phyloP scores from a whole-genome alignment of 2,329 filamentous ascomycete species.

The Hypomyces rosellus region DNA sequence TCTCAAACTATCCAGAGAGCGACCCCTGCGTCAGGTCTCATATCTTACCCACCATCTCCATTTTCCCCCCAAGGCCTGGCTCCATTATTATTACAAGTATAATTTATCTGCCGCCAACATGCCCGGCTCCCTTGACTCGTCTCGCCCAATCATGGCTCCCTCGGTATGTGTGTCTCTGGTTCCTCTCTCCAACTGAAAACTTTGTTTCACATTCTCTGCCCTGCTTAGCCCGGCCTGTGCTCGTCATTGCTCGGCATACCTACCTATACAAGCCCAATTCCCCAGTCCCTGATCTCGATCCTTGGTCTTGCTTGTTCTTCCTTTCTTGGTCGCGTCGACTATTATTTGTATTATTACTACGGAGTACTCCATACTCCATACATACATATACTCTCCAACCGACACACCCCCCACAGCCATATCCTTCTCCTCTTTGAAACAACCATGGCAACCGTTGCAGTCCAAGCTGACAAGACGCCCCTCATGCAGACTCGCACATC shows the following conservation, averaged over 20 bases:
- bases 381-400: background rate
- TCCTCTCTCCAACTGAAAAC: background rate
- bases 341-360: constrained; percentile 1
- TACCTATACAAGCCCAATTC: background rate
- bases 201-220: constrained; percentile 11
- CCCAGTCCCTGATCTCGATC: background rate
- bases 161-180: constrained; percentile 43
- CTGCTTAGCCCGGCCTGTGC: constrained; percentile 1
- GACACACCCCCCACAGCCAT: background rate
- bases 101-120: constrained; percentile 27
- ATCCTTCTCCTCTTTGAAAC: background rate
- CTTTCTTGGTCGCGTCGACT: background rate
- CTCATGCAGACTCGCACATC: constrained; percentile 44
- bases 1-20: too few species aligned
- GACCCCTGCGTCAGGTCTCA: too few species aligned
- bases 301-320: background rate
- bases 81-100: background rate
- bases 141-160: constrained; percentile 56
- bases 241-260: background rate
- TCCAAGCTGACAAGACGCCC: constrained; percentile 14
- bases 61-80: background rate
- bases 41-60: too few species aligned
- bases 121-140: constrained; percentile 54
- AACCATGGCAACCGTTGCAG: background rate
- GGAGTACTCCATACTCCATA: constrained; percentile 1